Conservation (phyloP, 345 rosid species). For the Eucalyptus tenuipes region DNA sequence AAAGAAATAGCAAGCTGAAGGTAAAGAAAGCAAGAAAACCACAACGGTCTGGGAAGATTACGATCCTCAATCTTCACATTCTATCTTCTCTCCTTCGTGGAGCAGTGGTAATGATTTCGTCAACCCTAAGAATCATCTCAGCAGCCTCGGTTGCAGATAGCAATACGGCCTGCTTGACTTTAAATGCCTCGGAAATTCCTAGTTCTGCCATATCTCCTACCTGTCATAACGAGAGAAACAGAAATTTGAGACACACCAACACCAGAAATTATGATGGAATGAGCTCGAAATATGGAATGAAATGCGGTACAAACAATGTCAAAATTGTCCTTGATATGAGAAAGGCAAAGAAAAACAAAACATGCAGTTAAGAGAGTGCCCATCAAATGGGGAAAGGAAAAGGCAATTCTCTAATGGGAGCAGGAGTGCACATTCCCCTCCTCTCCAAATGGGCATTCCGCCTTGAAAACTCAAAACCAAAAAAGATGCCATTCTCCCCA, state of each 20-base stretch:
- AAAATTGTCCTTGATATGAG: not conserved
- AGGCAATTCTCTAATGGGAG: not conserved
- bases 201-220: conserved; percentile 80
- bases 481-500: not conserved
- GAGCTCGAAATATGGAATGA: not conserved
- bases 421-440: not conserved
- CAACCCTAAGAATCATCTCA: conserved; percentile 42
- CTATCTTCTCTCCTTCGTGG: conserved; percentile 50
- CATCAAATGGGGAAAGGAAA: not conserved
- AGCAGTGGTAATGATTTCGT: conserved; percentile 36
- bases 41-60: not conserved
- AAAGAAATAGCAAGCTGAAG: not conserved
- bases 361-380: not conserved
- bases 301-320: not conserved
- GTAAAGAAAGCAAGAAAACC: not conserved
- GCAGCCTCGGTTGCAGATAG: conserved; percentile 96
- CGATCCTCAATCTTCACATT: conserved; percentile 22
- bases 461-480: not conserved
- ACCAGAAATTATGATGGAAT: not conserved
- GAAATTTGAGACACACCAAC: not conserved
- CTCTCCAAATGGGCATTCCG: not conserved
- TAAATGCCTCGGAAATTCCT: conserved; percentile 87
- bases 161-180: conserved; percentile 90
- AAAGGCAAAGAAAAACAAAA: not conserved
- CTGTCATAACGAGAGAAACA: conserved; percentile 11